Evolutionary conservation across 768 basidiomycete genomes (phyloP), one percentile per base, ranked within the genome.

Genomic region (Cystobasidium onofrii): DNA sequence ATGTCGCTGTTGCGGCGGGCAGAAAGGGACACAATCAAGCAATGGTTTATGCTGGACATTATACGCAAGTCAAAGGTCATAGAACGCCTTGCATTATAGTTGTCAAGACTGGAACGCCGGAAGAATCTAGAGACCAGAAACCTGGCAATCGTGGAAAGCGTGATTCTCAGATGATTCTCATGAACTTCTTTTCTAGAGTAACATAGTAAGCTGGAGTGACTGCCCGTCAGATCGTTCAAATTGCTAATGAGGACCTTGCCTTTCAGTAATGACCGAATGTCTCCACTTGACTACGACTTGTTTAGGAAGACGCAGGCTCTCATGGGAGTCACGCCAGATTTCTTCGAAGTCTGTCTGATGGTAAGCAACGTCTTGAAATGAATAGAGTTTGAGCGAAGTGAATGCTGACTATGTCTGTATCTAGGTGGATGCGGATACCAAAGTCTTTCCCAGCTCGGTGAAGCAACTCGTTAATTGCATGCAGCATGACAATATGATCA

Each of bases 1-100:
- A 97, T 79, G 82, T 85, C 71, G 90, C 96, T 1, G 92, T 99
- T 33, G 96, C 92, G 1, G 86, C 89, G 10, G 95, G 96, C 1
- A 82, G 87, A 23, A 97, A 98, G 84, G 86, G 85, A 66, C 88
- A 93, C 80, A 99, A 99, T 78, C 86, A 92, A 69, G 95, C 95
- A 7, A 91, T 96, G 91, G 90, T 98, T 23, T 98, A 99, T 84
- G 96, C 96, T 64, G 96, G 96, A n/a, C 95, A 99, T 84, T 97
- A 98, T 82, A 90, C 92, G 94, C 81, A 80, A 92, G 86, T 89
- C 76, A 88, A 88, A 60, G 92, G 92, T 63, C 89, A 90, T 78
- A 89, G 93, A 43, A 98, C 96, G 6, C 95, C 95, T 1, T 93
- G 91, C 1, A 84, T 99, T 78, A 87, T 99, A 70, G 83, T 99